Evolutionary conservation across 176 grass and related monocot species (phyloP).

Genomic region (Eleusine coracana): DNA sequence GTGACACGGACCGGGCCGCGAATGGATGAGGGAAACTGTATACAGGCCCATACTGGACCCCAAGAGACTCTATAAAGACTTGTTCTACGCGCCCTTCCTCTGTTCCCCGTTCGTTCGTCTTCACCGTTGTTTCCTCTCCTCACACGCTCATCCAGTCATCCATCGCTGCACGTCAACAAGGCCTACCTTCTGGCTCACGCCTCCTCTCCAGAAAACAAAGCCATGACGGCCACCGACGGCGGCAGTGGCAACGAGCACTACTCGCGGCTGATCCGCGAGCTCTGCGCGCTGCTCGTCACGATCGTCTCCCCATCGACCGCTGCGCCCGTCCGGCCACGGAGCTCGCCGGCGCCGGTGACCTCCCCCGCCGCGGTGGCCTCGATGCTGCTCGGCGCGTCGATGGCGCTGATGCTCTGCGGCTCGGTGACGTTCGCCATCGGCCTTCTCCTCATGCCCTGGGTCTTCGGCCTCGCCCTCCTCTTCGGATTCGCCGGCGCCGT

Average conservation of each 20-base stretch:
- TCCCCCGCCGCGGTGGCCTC: conserved; percentile 53
- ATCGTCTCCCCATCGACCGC: conserved; percentile 35
- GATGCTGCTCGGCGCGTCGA: conserved; percentile 70
- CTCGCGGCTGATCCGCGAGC: conserved; percentile 60
- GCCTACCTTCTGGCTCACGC: not conserved
- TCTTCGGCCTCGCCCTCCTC: conserved; percentile 66
- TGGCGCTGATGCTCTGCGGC: conserved; percentile 88
- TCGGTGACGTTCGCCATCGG: conserved; percentile 87
- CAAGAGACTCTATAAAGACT: conserved; percentile 23
- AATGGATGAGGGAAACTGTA: not conserved
- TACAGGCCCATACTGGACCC: not conserved
- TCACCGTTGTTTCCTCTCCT: not conserved
- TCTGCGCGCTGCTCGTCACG: conserved; percentile 63
- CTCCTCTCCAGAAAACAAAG: not conserved
- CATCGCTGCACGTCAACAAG: not conserved
- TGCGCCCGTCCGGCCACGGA: not conserved
- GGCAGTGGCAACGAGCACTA: conserved; percentile 34
- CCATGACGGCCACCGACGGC: conserved; percentile 31
- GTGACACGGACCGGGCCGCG: not conserved
- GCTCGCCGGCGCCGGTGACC: not conserved
- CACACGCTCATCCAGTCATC: not conserved
- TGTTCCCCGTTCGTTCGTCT: not conserved
- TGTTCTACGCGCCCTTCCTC: not conserved
- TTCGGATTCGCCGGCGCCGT: conserved; percentile 71
- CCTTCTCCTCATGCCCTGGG: conserved; percentile 86